Conservation (phyloP, 805 yeast species). For the Candida glaebosa region DNA sequence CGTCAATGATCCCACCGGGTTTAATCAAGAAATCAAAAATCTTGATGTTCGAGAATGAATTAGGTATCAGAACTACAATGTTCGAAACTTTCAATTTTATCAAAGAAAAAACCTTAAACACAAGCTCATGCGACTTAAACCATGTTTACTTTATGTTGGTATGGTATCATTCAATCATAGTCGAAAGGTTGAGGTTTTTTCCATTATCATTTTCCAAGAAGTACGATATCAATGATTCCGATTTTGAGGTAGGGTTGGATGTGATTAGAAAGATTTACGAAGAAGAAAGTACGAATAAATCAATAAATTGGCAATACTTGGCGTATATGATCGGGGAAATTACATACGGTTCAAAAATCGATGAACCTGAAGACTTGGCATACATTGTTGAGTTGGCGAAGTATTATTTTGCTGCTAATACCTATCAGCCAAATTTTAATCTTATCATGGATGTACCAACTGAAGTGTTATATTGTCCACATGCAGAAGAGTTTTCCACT, state of each 20-base stretch:
- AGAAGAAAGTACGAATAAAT: slow-evolving; percentile 6
- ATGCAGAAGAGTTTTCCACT: slow-evolving; percentile 31
- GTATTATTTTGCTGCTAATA: slow-evolving; percentile 32
- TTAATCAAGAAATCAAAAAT: slow-evolving; percentile 54
- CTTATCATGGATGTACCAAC: slow-evolving; percentile 24
- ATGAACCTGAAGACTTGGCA: slow-evolving; percentile 36
- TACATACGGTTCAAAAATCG: slow-evolving; percentile 66
- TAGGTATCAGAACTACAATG: slow-evolving; percentile 54
- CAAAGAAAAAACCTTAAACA: slow-evolving; percentile 12
- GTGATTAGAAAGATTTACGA: slow-evolving; percentile 43
- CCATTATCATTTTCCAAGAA: slow-evolving; percentile 60
- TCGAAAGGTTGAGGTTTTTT: slow-evolving; percentile 54
- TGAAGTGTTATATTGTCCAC: slow-evolving; percentile 42
- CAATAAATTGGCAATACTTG: slow-evolving; percentile 49
- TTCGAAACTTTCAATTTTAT: slow-evolving; percentile 29
- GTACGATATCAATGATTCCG: slow-evolving; percentile 76
- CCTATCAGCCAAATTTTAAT: slow-evolving; percentile 43
- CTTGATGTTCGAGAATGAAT: slow-evolving; percentile 58
- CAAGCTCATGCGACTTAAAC: slow-evolving; percentile 40
- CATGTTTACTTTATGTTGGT: slow-evolving; percentile 52
- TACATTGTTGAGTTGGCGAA: slow-evolving; percentile 32
- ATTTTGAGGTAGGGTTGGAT: slow-evolving; percentile 48
- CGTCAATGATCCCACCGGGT: slow-evolving; percentile 49
- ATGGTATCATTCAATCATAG: slow-evolving; percentile 69
- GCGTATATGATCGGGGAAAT: slow-evolving; percentile 48